These are phyloP conservation scores for Termitomyces sp. DNA, from an alignment of 768 basidiomycete species.

Conservation along the genomic window DNA sequence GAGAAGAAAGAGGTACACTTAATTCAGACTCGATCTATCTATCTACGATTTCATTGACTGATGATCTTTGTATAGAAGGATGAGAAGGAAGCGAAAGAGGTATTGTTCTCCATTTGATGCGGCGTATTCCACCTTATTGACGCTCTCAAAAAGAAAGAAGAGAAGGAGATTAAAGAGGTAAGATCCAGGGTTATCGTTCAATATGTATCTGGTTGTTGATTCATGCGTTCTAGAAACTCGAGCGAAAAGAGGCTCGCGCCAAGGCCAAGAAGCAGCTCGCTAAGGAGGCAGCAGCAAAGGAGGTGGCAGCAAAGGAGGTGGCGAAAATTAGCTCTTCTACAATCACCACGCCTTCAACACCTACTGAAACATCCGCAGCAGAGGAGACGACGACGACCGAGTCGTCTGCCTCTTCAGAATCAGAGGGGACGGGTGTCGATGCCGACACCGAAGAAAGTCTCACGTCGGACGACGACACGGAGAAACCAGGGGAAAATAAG, in stretches of 20 bases:
- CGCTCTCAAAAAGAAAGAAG: slow-evolving; percentile 36
- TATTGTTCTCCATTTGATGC: slow-evolving; percentile 8
- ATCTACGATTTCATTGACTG: background rate
- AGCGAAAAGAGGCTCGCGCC: slow-evolving; percentile 49
- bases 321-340: slow-evolving; percentile 35
- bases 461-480: slow-evolving; percentile 68
- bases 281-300: slow-evolving; percentile 14
- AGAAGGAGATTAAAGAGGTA: slow-evolving; percentile 56
- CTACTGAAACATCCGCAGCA: slow-evolving; percentile 29
- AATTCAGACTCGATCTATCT: slow-evolving; percentile 1
- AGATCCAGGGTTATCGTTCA: slow-evolving; percentile 8
- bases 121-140: slow-evolving; percentile 3
- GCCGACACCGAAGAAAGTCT: slow-evolving; percentile 75
- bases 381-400: slow-evolving; percentile 18
- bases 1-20: slow-evolving; percentile 42
- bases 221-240: slow-evolving; percentile 38
- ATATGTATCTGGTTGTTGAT: background rate
- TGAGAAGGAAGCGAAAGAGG: slow-evolving; percentile 47
- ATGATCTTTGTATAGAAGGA: slow-evolving; percentile 22
- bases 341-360: slow-evolving; percentile 22
- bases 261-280: slow-evolving; percentile 44
- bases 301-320: slow-evolving; percentile 15
- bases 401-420: slow-evolving; percentile 38
- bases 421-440: slow-evolving; percentile 60
- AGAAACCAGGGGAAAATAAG: slow-evolving; percentile 33